Percentiles rank a stretch among this genome's conserved stretches.
Evolutionary conservation across 495 filamentous ascomycete species (phyloP).

Genomic region (Penicillium chermesinum): DNA sequence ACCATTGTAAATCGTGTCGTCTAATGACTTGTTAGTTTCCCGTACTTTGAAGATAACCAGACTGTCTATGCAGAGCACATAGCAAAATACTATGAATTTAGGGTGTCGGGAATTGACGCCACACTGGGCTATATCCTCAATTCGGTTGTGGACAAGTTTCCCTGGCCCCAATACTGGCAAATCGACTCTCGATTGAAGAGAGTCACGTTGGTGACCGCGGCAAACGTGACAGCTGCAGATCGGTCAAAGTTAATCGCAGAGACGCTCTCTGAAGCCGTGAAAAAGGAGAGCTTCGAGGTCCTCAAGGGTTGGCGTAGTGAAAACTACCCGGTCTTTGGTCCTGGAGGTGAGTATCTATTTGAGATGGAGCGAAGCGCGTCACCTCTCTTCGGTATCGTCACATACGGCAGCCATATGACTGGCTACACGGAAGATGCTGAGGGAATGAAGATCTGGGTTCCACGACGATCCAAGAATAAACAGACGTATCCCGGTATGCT

Average conservation of each 20-base stretch:
- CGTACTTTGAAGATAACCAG: slow-evolving; percentile 55
- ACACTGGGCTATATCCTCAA: slow-evolving; percentile 60
- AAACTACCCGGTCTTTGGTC: slow-evolving; percentile 76
- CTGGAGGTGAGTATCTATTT: slow-evolving; percentile 57
- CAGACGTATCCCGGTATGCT: slow-evolving; percentile 82
- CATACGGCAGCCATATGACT: slow-evolving; percentile 88
- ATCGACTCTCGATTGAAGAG: slow-evolving; percentile 46
- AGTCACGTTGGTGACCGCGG: slow-evolving; percentile 38
- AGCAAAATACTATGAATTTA: slow-evolving; percentile 50
- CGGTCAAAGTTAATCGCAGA: slow-evolving; percentile 55
- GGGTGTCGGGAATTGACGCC: slow-evolving; percentile 44
- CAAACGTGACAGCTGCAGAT: slow-evolving; percentile 42
- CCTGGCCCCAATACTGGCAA: slow-evolving; percentile 46
- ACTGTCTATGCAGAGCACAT: slow-evolving; percentile 43
- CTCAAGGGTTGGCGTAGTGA: slow-evolving; percentile 85
- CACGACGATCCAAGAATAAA: slow-evolving; percentile 68
- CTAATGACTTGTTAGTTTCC: slow-evolving; percentile 47
- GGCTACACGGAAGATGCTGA: slow-evolving; percentile 59
- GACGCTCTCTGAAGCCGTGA: slow-evolving; percentile 59
- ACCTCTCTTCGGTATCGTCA: slow-evolving; percentile 78
- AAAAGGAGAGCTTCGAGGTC: slow-evolving; percentile 60
- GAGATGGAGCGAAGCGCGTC: slow-evolving; percentile 75
- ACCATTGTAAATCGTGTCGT: not conserved
- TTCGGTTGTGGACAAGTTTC: slow-evolving; percentile 52
- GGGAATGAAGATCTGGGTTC: slow-evolving; percentile 78